phyloP scores from a whole-genome alignment of 2,329 filamentous ascomycete species.

The Macrophomina pseudophaseolina region DNA sequence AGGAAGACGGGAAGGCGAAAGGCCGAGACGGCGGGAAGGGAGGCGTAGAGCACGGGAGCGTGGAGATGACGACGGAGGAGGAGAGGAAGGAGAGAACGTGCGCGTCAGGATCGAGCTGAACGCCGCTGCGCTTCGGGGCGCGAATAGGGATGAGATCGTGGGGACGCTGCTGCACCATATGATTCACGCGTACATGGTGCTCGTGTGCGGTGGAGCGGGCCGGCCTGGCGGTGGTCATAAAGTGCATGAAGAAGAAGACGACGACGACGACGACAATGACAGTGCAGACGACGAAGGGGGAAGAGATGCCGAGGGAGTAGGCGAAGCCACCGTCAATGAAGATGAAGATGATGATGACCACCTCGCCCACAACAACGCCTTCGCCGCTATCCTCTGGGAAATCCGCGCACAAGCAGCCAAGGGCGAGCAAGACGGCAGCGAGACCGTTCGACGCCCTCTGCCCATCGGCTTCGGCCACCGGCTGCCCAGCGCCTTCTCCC shows the following conservation, averaged over 20 bases:
- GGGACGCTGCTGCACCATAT: conserved; percentile 51
- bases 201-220: conserved; percentile 46
- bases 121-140: conserved; percentile 32
- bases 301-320: too few relatives aligned
- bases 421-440: conserved; percentile 31
- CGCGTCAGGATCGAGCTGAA: conserved; percentile 46
- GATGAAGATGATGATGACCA: conserved; percentile 27
- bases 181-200: conserved; percentile 52
- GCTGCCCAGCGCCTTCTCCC: conserved; percentile 17
- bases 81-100: not conserved
- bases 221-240: conserved; percentile 23
- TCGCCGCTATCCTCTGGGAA: conserved; percentile 46
- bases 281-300: too few relatives aligned
- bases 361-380: conserved; percentile 45
- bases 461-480: conserved; percentile 41
- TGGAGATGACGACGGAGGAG: not conserved
- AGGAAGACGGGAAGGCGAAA: conserved; percentile 31
- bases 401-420: conserved; percentile 42
- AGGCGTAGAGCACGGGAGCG: too few relatives aligned
- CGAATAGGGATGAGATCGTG: conserved; percentile 40
- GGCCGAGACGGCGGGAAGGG: too few relatives aligned
- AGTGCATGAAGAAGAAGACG: not conserved
- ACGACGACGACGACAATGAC: not conserved
- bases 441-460: conserved; percentile 30
- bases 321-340: too few relatives aligned